These are phyloP conservation scores for Paramyrothecium roridum DNA, from an alignment of 2,329 filamentous ascomycete species.

Conservation along the genomic window DNA sequence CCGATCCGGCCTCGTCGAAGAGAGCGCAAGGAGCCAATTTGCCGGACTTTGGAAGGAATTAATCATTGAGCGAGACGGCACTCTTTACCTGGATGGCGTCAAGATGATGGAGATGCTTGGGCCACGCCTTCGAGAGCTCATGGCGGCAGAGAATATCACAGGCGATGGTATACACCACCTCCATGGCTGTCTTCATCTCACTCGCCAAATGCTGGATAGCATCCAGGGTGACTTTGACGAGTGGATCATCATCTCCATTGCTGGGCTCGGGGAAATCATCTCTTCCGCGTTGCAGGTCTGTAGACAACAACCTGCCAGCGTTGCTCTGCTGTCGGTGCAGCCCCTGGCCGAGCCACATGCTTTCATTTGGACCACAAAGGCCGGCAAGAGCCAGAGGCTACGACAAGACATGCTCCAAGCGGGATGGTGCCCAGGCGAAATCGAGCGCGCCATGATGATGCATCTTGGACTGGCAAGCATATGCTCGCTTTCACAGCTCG, in stretches of 20 bases:
- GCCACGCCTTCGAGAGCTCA: neutral
- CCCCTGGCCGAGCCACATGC: constrained; percentile 7
- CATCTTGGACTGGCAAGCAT: constrained; percentile 7
- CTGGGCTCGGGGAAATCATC: constrained; percentile 21
- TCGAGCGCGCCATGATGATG: constrained; percentile 21
- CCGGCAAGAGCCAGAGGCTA: neutral
- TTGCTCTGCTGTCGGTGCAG: constrained; percentile 6
- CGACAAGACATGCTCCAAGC: constrained; percentile 16
- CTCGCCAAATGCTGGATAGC: neutral
- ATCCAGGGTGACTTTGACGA: constrained; percentile 14
- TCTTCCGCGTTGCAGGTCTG: constrained; percentile 4
- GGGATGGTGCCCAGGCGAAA: constrained; percentile 29
- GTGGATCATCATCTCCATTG: constrained; percentile 20
- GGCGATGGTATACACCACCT: neutral
- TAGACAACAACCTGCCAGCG: constrained; percentile 1
- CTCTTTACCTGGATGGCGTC: neutral
- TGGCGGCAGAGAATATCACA: neutral
- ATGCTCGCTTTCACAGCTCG: constrained; percentile 12
- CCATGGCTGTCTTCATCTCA: neutral
- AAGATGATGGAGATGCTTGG: neutral
- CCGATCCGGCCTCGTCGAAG: neutral
- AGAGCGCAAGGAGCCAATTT: neutral
- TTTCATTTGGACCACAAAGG: neutral
- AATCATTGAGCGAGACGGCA: neutral
- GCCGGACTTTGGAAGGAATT: neutral